Evolutionary conservation across 768 basidiomycete species (phyloP).

Genomic region (Pleurotus sapidus): DNA sequence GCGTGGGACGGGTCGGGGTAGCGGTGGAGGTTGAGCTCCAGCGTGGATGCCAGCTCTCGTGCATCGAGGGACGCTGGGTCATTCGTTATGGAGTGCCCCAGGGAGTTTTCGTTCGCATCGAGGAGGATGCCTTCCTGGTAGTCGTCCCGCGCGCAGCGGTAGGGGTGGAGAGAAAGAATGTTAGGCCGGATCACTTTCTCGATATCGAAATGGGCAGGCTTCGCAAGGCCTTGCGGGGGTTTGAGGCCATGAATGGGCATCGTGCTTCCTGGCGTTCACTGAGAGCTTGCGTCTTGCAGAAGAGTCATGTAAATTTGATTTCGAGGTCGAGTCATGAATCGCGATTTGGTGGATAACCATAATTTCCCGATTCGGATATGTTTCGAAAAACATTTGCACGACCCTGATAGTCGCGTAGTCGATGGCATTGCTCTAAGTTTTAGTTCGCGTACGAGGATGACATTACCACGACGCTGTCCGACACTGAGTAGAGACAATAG

Average conservation of each 20-base stretch:
- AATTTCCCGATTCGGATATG: neutral
- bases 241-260: slow-evolving; percentile 70
- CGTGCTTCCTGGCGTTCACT: neutral
- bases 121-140: slow-evolving; percentile 89
- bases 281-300: neutral
- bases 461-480: too few species aligned
- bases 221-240: slow-evolving; percentile 35
- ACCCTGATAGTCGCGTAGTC: too few species aligned
- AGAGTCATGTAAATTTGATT: neutral
- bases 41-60: slow-evolving; percentile 34
- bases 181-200: slow-evolving; percentile 88
- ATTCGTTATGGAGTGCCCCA: slow-evolving; percentile 75
- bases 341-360: neutral
- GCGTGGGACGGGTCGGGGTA: slow-evolving; percentile 94
- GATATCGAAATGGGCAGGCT: slow-evolving; percentile 83
- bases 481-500: too few species aligned
- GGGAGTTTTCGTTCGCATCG: slow-evolving; percentile 96
- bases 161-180: slow-evolving; percentile 87
- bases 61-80: slow-evolving; percentile 24
- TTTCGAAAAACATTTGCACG: neutral
- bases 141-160: slow-evolving; percentile 95
- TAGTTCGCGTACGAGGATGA: too few species aligned
- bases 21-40: slow-evolving; percentile 66
- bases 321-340: neutral
- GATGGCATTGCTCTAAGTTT: too few species aligned